Percentiles rank a stretch among this genome's conserved stretches.
These are phyloP conservation scores for Rhododendron ovatum DNA, from an alignment of 148 eudicot species.

Conservation along the genomic window DNA sequence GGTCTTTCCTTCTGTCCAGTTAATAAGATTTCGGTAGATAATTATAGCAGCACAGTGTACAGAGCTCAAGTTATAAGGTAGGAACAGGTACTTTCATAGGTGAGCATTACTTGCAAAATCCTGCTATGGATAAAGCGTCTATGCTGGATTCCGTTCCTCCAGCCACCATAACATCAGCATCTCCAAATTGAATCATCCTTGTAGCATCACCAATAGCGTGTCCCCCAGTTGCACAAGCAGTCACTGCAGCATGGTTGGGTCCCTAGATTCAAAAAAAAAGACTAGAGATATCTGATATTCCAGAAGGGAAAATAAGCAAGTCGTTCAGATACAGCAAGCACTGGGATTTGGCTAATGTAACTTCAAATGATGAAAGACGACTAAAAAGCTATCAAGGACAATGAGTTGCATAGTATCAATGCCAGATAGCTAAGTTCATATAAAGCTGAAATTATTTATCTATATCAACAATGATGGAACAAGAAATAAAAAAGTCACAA, in stretches of 20 bases:
- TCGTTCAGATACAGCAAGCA: neutral
- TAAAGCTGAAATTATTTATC: neutral
- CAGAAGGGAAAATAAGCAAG: neutral
- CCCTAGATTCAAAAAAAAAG: constrained; percentile 79
- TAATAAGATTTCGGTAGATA: neutral
- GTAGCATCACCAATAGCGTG: constrained; percentile 98
- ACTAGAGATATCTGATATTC: constrained; percentile 18
- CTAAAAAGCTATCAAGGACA: neutral
- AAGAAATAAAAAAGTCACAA: neutral
- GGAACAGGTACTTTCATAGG: constrained; percentile 11
- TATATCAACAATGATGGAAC: neutral
- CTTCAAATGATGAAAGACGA: neutral
- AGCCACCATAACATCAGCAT: constrained; percentile 97
- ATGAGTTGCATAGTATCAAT: neutral
- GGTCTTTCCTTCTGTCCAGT: neutral
- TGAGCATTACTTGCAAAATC: constrained; percentile 73
- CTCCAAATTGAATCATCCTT: constrained; percentile 93
- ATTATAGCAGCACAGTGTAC: neutral
- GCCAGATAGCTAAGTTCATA: neutral
- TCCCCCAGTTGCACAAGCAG: constrained; percentile 99
- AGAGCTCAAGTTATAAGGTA: neutral
- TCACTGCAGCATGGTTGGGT: constrained; percentile 99
- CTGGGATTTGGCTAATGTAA: neutral
- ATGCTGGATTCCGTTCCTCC: constrained; percentile 98
- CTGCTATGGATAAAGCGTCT: constrained; percentile 94